Evolutionary conservation across 2,329 filamentous ascomycete species (phyloP).

Genomic region (Beauveria sp.): DNA sequence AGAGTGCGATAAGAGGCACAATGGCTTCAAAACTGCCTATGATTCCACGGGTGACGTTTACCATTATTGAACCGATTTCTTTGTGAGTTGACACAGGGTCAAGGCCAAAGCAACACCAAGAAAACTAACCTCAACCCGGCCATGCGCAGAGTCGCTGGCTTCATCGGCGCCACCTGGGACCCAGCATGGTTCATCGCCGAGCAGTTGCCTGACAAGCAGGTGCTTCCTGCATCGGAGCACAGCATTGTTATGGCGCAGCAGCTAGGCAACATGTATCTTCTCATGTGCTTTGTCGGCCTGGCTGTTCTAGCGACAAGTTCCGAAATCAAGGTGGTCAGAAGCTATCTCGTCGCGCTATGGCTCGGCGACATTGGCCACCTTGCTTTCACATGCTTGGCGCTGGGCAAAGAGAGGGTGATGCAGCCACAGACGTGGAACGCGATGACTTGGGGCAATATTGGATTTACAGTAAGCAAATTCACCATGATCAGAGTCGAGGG

Average conservation of each 20-base stretch:
- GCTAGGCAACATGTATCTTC: slow-evolving; percentile 62
- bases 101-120: neutral
- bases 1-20: slow-evolving; percentile 7
- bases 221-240: slow-evolving; percentile 32
- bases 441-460: slow-evolving; percentile 68
- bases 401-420: slow-evolving; percentile 48
- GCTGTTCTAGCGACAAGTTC: slow-evolving; percentile 56
- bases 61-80: slow-evolving; percentile 60
- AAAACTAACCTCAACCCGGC: neutral
- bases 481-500: neutral
- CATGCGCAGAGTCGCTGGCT: slow-evolving; percentile 49
- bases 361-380: slow-evolving; percentile 63
- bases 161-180: slow-evolving; percentile 45
- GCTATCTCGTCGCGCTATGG: slow-evolving; percentile 59
- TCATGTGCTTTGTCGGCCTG: slow-evolving; percentile 57
- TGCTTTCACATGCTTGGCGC: slow-evolving; percentile 48
- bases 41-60: slow-evolving; percentile 60
- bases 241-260: slow-evolving; percentile 55
- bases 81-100: slow-evolving; percentile 40
- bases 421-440: slow-evolving; percentile 56
- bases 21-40: slow-evolving; percentile 58
- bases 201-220: slow-evolving; percentile 42
- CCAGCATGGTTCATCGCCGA: slow-evolving; percentile 56
- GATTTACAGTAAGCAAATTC: slow-evolving; percentile 45
- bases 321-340: slow-evolving; percentile 58